These are phyloP conservation scores for Toxoplasma gondii DNA, from an alignment of 169 alveolate genomes.

Conservation along the genomic window DNA sequence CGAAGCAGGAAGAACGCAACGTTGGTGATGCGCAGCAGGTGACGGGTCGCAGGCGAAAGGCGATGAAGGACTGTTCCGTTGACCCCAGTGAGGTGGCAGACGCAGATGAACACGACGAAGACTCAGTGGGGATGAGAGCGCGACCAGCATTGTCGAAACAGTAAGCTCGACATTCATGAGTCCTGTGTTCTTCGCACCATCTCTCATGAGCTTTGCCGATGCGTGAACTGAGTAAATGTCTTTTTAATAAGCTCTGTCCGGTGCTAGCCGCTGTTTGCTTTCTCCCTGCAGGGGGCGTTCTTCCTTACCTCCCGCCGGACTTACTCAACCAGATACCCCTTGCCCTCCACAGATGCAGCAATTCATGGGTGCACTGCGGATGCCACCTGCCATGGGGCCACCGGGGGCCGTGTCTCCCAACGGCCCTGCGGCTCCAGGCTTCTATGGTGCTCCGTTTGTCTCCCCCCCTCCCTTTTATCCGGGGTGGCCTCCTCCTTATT, in stretches of 20 bases:
- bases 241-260: neutral
- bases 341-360: neutral
- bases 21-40: neutral
- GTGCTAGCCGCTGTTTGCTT: neutral
- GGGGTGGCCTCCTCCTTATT: conserved; percentile 35
- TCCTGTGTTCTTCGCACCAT: neutral
- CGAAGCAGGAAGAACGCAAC: neutral
- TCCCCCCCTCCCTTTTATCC: conserved; percentile 11
- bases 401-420: neutral
- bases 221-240: neutral
- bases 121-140: neutral
- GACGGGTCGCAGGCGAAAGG: neutral
- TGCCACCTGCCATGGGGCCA: neutral
- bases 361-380: neutral
- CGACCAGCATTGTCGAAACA: neutral
- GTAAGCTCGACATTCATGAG: neutral
- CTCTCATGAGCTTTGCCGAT: neutral
- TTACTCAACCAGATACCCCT: neutral
- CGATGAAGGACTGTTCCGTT: neutral
- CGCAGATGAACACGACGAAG: neutral
- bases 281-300: neutral
- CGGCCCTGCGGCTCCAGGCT: neutral
- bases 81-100: neutral
- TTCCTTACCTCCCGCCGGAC: neutral
- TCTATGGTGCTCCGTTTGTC: conserved; percentile 2